A percentile compares a stretch with the other conserved stretches of the same genome.
Evolutionary conservation across 208 protist genomes (phyloP).

Genomic region (Spongospora subterranea): DNA sequence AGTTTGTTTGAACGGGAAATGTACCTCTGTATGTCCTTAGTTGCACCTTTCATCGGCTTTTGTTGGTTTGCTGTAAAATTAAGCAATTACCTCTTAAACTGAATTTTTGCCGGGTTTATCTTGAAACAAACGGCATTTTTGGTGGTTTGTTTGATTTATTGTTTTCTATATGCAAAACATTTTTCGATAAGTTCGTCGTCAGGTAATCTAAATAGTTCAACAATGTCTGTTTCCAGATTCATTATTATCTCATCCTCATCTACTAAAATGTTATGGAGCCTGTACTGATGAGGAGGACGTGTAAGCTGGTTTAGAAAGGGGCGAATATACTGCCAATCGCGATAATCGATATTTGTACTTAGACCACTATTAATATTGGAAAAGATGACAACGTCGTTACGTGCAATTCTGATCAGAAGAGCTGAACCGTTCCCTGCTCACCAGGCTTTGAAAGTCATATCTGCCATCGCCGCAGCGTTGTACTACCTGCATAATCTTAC

Average conservation of each 20-base stretch:
- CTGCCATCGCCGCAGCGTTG: neutral
- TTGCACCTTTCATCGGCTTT: too few relatives aligned
- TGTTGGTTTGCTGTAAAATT: too few relatives aligned
- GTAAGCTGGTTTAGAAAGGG: neutral
- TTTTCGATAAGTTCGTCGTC: too few relatives aligned
- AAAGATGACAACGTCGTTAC: constrained; percentile 14
- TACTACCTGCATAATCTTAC: constrained; percentile 36
- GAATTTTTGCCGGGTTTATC: too few relatives aligned
- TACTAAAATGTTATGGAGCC: constrained; percentile 47
- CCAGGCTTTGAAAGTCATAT: neutral
- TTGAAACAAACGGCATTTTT: too few relatives aligned
- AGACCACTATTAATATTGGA: constrained; percentile 44
- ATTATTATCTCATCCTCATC: constrained; percentile 45
- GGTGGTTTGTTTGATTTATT: too few relatives aligned
- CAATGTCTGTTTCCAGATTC: constrained; percentile 57
- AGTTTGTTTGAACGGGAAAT: constrained; percentile 43
- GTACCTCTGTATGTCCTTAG: constrained; percentile 47
- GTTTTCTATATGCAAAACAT: too few relatives aligned
- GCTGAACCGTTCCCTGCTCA: neutral
- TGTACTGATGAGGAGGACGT: constrained; percentile 9
- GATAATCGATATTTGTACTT: neutral
- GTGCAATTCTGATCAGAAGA: neutral
- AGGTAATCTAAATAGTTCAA: too few relatives aligned
- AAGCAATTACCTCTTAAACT: too few relatives aligned
- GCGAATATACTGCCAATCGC: neutral